These are phyloP conservation scores for Diplodia corticola DNA, from an alignment of 2,329 filamentous ascomycete genomes.

Conservation along the genomic window DNA sequence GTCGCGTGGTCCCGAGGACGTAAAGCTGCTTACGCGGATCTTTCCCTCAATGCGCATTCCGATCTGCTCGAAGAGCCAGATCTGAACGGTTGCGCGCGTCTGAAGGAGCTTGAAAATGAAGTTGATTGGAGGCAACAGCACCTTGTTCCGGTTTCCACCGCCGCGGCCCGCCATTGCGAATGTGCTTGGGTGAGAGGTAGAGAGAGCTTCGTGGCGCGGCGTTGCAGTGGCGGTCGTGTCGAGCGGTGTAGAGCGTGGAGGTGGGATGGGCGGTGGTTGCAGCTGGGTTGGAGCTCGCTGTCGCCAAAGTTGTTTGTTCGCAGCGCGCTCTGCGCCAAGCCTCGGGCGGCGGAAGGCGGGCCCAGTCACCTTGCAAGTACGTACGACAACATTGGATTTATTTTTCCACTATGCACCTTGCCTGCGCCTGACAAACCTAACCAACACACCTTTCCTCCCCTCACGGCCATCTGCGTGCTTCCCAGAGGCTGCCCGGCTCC, in stretches of 20 bases:
- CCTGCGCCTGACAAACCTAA: constrained; percentile 13
- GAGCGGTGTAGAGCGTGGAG: not conserved
- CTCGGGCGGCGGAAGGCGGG: constrained; percentile 18
- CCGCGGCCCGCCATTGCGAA: constrained; percentile 55
- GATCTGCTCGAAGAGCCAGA: constrained; percentile 97
- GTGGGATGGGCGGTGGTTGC: not conserved
- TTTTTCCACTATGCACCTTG: constrained; percentile 16
- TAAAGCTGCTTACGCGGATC: constrained; percentile 66
- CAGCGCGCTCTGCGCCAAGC: constrained; percentile 8
- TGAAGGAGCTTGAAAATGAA: constrained; percentile 93
- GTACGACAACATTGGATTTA: constrained; percentile 22
- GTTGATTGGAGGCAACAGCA: constrained; percentile 76
- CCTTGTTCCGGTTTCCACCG: constrained; percentile 58
- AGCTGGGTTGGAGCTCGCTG: constrained; percentile 8
- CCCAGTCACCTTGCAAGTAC: constrained; percentile 15
- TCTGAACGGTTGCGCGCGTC: constrained; percentile 78
- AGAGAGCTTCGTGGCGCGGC: not conserved
- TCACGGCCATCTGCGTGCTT: not conserved
- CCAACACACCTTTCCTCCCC: not conserved
- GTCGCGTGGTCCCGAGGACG: not conserved
- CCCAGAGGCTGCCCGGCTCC: not conserved
- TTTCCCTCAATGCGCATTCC: constrained; percentile 93
- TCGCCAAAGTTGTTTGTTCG: constrained; percentile 18
- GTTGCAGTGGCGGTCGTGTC: not conserved
- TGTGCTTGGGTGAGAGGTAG: constrained; percentile 18